Base-by-base conservation (phyloP, 352 stramenopile genomes). In the Phytophthora agathidicida region DNA sequence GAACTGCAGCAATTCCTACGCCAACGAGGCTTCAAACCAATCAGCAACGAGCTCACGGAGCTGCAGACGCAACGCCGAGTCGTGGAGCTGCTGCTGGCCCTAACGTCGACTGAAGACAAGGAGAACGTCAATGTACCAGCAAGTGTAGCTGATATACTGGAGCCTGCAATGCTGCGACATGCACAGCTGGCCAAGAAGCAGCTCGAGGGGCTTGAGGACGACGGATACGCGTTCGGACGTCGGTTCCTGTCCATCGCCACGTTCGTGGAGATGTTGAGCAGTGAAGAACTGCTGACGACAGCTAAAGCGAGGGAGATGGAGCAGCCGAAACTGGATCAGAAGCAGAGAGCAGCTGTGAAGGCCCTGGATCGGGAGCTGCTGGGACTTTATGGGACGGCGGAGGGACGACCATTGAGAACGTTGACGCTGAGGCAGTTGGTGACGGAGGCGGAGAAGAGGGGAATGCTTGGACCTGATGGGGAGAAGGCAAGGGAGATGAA, bases 161-260 rank as follows among this genome's bases (percentile, higher is more conserved):
- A 66, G 44, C 37, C 51, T 3, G 9, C 22, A 2, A 57, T 60
- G 7, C 27, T 81, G 48, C 44, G 19, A 32, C 64, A 50, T 10
- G 60, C 54, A 24, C 68, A 75, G 27, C 45, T 86, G 43, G 60
- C 59, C 22, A 80, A 65, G 54, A 86, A 86, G 43, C 61, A 76
- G 41, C 37, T 86, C 3, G 36, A 65, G 6, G 68, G 71, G 1
- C 60, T 38, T 14, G 69, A 72, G 19, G 73, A 84, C 46, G 79
- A 89, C 32, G 64, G 77, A 27, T 91, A 91, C 55, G 79, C 60
- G 19, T 91, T 91, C 39, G 82, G 82, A 0, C 68, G 82, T 32
- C 73, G 82, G 14, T 89, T 91, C 48, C 52, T 85, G 31, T 73
- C 75, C 7, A 54, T 87, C 10, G 56, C 79, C n/a, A 59, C 73